Conservation (phyloP, 345 rosid genomes). For the Mangifera indica region DNA sequence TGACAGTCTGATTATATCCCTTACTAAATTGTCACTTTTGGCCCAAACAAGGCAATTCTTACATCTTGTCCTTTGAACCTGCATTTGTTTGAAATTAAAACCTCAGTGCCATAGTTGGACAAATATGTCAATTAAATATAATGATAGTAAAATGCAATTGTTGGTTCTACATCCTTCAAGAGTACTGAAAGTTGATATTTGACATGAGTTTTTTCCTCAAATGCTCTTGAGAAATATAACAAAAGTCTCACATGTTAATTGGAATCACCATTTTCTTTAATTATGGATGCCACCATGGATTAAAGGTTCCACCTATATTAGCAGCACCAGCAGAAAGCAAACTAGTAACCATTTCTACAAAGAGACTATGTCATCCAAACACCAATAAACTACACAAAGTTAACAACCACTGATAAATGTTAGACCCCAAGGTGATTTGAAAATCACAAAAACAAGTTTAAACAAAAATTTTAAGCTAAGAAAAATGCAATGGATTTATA, state of each 20-base stretch:
- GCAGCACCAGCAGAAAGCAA: not conserved
- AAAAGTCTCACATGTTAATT: not conserved
- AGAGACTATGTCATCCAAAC: not conserved
- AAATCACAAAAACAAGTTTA: too few species aligned
- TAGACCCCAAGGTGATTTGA: too few species aligned
- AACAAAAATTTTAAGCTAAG: too few species aligned
- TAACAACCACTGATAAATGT: not conserved
- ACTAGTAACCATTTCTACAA: not conserved
- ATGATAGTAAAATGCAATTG: not conserved
- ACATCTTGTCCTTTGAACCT: constrained; percentile 61
- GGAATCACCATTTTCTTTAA: not conserved
- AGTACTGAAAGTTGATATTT: not conserved
- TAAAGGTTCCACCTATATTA: not conserved
- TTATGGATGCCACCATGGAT: not conserved
- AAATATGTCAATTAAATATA: not conserved
- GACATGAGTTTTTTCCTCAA: not conserved
- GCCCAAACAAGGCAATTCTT: constrained; percentile 85
- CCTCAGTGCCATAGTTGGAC: constrained; percentile 1
- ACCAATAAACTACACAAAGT: not conserved
- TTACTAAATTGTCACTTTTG: constrained; percentile 76
- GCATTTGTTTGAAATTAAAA: constrained; percentile 26
- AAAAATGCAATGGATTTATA: too few species aligned
- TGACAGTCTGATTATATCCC: constrained; percentile 65
- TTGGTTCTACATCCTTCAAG: constrained; percentile 7
- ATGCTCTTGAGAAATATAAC: not conserved